phyloP scores from a whole-genome alignment of 805 yeast species.

The Saccharomyces paradoxus region DNA sequence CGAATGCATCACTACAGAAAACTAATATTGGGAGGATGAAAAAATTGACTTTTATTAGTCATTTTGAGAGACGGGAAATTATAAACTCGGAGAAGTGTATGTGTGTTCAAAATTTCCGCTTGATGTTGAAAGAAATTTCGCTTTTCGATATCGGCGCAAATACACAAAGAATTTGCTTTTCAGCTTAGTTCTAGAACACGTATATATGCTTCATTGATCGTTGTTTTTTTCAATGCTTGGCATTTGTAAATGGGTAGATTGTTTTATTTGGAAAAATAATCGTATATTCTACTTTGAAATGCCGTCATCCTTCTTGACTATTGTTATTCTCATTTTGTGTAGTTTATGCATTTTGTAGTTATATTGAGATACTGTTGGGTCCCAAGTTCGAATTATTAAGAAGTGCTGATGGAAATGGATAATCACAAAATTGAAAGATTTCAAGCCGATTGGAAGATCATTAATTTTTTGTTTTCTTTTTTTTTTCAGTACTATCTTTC shows the following conservation, averaged over 20 bases:
- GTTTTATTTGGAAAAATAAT: not conserved
- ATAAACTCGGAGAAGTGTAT: not conserved
- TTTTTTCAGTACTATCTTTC: not conserved
- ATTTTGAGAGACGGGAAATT: not conserved
- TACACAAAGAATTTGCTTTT: not conserved
- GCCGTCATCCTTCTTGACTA: not conserved
- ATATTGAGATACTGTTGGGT: not conserved
- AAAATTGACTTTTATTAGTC: not conserved
- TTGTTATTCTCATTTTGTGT: slow-evolving; percentile 2
- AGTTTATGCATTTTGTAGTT: slow-evolving; percentile 4
- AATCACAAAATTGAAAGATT: not conserved
- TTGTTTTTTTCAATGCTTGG: not conserved
- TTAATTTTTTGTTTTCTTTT: not conserved
- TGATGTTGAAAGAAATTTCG: not conserved
- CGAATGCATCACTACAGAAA: not conserved
- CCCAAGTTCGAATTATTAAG: not conserved
- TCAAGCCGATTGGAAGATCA: not conserved
- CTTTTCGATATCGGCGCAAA: not conserved
- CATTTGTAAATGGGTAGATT: not conserved
- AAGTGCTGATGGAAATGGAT: not conserved
- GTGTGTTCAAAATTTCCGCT: not conserved
- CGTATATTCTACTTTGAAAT: not conserved
- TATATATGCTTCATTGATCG: not conserved
- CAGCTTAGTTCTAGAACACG: not conserved
- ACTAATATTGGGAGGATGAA: not conserved